A percentile compares a stretch with the other conserved stretches of the same genome.
These are phyloP conservation scores for Pestalotiopsis fici DNA, from an alignment of 2,329 filamentous ascomycete genomes.

Conservation along the genomic window DNA sequence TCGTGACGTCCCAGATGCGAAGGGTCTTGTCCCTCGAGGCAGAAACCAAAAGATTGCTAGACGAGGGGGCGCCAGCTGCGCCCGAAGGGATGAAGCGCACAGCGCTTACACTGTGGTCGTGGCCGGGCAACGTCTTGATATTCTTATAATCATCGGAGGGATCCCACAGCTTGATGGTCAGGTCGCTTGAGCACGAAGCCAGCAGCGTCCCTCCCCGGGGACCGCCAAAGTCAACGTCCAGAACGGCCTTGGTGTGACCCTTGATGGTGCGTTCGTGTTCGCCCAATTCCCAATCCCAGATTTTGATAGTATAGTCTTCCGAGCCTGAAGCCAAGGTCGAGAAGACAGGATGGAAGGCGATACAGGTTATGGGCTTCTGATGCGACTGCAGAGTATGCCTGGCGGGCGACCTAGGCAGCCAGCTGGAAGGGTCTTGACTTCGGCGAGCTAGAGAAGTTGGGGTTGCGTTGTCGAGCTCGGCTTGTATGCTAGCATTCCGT, in stretches of 20 bases:
- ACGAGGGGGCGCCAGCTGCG: slow-evolving; percentile 74
- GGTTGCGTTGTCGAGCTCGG: slow-evolving; percentile 82
- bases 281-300: slow-evolving; percentile 95
- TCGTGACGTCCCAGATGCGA: slow-evolving; percentile 90
- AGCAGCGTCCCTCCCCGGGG: slow-evolving; percentile 78
- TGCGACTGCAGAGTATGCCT: slow-evolving; percentile 84
- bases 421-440: slow-evolving; percentile 81
- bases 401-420: slow-evolving; percentile 83
- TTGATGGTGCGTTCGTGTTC: slow-evolving; percentile 90
- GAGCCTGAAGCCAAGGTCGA: slow-evolving; percentile 88
- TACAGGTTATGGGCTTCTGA: slow-evolving; percentile 77
- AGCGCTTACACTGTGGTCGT: slow-evolving; percentile 89
- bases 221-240: slow-evolving; percentile 89
- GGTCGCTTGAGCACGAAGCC: slow-evolving; percentile 81
- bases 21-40: slow-evolving; percentile 85
- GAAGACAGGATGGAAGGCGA: slow-evolving; percentile 92
- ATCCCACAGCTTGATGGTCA: slow-evolving; percentile 96
- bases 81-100: slow-evolving; percentile 87
- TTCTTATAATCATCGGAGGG: slow-evolving; percentile 93
- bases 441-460: slow-evolving; percentile 72
- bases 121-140: slow-evolving; percentile 84
- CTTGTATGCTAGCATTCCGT: slow-evolving; percentile 70
- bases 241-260: slow-evolving; percentile 84
- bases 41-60: slow-evolving; percentile 82
- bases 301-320: slow-evolving; percentile 92